Evolutionary conservation across 305 asterid species (phyloP).

Genomic region (Fraxinus floribunda): DNA sequence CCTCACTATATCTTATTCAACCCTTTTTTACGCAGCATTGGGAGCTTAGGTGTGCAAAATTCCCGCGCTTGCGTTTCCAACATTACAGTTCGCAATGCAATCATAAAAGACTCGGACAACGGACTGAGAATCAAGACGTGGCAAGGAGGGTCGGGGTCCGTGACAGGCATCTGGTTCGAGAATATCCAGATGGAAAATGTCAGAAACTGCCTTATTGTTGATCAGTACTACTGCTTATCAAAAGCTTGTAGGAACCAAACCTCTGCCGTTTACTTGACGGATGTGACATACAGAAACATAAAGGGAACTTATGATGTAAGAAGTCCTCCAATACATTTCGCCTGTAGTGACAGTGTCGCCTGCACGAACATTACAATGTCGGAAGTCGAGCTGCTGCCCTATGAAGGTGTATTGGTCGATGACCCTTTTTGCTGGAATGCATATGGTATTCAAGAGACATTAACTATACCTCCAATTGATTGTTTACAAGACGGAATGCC

Average conservation of each 20-base stretch:
- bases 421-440: conserved; percentile 98
- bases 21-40: conserved; percentile 58
- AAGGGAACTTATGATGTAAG: conserved; percentile 89
- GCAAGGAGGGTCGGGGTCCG: conserved; percentile 98
- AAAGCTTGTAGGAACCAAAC: conserved; percentile 79
- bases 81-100: conserved; percentile 65
- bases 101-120: conserved; percentile 72
- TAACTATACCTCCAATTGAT: conserved; percentile 87
- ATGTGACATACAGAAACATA: conserved; percentile 63
- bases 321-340: conserved; percentile 89
- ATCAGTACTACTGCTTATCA: conserved; percentile 83
- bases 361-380: conserved; percentile 94
- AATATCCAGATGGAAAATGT: conserved; percentile 92
- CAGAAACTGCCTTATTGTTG: conserved; percentile 72
- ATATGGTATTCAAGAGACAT: conserved; percentile 76
- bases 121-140: conserved; percentile 90
- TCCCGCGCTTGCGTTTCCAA: conserved; percentile 86
- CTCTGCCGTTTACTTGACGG: conserved; percentile 65
- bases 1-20: neutral
- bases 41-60: conserved; percentile 83
- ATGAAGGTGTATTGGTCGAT: conserved; percentile 71
- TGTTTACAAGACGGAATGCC: conserved; percentile 84
- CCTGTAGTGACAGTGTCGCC: conserved; percentile 78
- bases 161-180: conserved; percentile 62
- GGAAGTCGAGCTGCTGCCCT: conserved; percentile 80